These are phyloP conservation scores for Globisporangium recalcitrans DNA, from an alignment of 352 stramenopile species.

Conservation along the genomic window DNA sequence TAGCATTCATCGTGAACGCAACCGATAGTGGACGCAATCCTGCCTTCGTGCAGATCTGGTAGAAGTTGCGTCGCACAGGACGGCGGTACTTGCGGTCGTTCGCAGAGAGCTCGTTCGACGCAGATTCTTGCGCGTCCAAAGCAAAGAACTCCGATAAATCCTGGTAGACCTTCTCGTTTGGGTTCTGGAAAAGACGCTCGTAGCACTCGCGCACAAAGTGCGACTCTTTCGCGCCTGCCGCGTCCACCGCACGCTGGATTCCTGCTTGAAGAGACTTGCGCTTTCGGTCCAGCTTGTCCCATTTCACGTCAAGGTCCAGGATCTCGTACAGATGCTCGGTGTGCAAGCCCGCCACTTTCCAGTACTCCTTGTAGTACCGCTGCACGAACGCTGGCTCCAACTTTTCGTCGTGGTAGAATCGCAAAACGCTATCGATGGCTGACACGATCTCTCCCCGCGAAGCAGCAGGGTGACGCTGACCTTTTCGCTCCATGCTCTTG, in stretches of 20 bases:
- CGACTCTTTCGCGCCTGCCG: slow-evolving; percentile 65
- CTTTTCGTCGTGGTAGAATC: slow-evolving; percentile 88
- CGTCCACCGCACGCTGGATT: slow-evolving; percentile 63
- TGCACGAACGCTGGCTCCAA: slow-evolving; percentile 85
- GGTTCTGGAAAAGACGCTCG: slow-evolving; percentile 56
- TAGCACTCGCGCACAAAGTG: slow-evolving; percentile 82
- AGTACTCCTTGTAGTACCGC: slow-evolving; percentile 89
- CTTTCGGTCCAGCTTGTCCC: slow-evolving; percentile 85
- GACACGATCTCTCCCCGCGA: slow-evolving; percentile 82
- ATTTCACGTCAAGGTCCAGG: slow-evolving; percentile 82
- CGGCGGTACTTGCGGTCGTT: slow-evolving; percentile 65
- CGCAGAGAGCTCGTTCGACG: slow-evolving; percentile 39
- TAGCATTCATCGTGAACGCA: slow-evolving; percentile 85
- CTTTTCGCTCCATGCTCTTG: slow-evolving; percentile 63
- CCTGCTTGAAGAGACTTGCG: slow-evolving; percentile 67
- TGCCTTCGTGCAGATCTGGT: slow-evolving; percentile 86
- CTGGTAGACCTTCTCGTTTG: slow-evolving; percentile 82
- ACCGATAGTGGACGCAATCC: slow-evolving; percentile 61
- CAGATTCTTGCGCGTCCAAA: slow-evolving; percentile 60
- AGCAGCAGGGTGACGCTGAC: slow-evolving; percentile 39
- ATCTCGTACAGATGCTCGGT: slow-evolving; percentile 84
- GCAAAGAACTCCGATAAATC: slow-evolving; percentile 85
- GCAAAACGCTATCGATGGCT: slow-evolving; percentile 83
- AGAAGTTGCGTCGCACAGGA: slow-evolving; percentile 79
- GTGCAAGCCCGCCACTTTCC: slow-evolving; percentile 80